Evolutionary conservation across 2,329 filamentous ascomycete genomes (phyloP), one percentile per base, ranked within the genome.

Genomic region (Parascedosporium putredinis): DNA sequence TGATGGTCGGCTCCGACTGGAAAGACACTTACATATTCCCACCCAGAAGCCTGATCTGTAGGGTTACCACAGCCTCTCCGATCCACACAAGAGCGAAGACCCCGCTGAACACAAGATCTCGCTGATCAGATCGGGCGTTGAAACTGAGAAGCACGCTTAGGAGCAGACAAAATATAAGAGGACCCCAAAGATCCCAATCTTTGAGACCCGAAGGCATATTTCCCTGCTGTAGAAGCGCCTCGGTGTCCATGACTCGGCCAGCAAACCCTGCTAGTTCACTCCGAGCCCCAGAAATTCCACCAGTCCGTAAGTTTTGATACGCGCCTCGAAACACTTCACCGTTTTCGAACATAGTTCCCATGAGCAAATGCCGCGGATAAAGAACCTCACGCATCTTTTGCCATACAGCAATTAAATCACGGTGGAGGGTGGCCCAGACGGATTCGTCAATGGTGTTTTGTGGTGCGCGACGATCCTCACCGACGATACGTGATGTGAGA

Each of bases 121-220:
- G 86, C 71, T 98, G 93, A 45, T 88, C 79, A 1, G 78, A 75
- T 57, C 83, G 77, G 12, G 88, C 88, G 54, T 85, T 81, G 62
- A 95, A 79, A 57, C 90, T 95, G 52, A 98, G 73, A 58, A 98
- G 80, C 66, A 95, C 76, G 57, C 88, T 91, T 52, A 98, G 73
- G 52, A 95, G 71, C 56, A 98, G 71, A 60, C 91, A 96, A 72
- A 98, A 98, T 56, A 98, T 82, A 51, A 98, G 73, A 31, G 93
- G 93, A 0, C 93, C 93, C 93, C 93, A 98, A 47, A 98, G 78
- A 74, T 98, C 93, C 93, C 93, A 98, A 69, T 98, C 90, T 54
- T 91, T 75, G 61, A 97, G 70, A 1, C 90, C 90, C 47, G 94
- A 86, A 56, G 84, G 91, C 88, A 96, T 94, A 62, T 79, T 78